Evolutionary conservation across 75 land plant species (phyloP), one percentile per base, ranked within the genome.

Genomic region (Picea sitchensis): DNA sequence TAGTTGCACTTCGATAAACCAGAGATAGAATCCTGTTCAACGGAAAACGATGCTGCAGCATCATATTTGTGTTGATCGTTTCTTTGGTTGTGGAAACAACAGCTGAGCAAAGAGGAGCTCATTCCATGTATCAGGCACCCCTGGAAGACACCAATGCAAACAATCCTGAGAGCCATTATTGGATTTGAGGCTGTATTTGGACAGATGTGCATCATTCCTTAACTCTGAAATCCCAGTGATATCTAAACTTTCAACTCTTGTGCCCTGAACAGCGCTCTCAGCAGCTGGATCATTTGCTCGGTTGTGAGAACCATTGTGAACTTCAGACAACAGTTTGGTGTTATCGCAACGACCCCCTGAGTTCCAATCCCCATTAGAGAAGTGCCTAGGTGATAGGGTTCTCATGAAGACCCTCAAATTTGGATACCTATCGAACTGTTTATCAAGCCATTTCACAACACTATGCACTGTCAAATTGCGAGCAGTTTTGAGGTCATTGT

Each of bases 121-220:
- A 80, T 96, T 96, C 98, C 98, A 96, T 20, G 90, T 88, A 86
- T 96, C 97, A 51, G 98, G 98, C 38, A 96, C 83, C 17, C 98
- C 98, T 62, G 98, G 98, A 26, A 96, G 77, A 78, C 99, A 96
- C 99, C 99, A 96, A 83, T 96, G 99, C 81, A 96, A 81, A 76
- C 99, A 96, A 86, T 96, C 99, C 32, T 90, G 54, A 47, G 54
- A 47, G 11, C 85, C 88, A 11, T 71, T 61, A 11, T 84, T 68
- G 15, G 83, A 78, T 64, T 68, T 83, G 21, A 78, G 65, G 59
- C 90, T 87, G 68, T 87, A 92, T 75, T 85, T 89, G 36, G 98
- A 92, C 47, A 96, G 83, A 76, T 96, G 99, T 32, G 87, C 90
- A 79, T 96, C 99, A 58, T 89, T 93, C 54, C 99, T 85, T 38